Conservation (phyloP, 805 yeast genomes). For the Dipodascus geniculatus region DNA sequence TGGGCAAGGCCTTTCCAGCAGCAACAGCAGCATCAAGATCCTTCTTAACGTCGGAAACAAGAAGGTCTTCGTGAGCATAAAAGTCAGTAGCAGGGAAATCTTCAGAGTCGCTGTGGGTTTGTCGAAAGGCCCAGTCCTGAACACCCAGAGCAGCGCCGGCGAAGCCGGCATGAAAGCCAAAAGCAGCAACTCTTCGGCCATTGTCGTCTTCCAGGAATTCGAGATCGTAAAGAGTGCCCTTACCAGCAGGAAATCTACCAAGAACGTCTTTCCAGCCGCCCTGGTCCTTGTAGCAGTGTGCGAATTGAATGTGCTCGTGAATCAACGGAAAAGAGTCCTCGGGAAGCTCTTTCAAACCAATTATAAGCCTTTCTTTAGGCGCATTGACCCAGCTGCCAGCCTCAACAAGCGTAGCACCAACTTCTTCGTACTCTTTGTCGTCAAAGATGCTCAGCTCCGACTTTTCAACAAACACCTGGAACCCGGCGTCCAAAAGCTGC, state of each 20-base stretch:
- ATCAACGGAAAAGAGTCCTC: conserved; percentile 84
- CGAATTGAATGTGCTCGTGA: conserved; percentile 96
- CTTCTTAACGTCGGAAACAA: conserved; percentile 59
- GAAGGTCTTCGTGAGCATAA: conserved; percentile 64
- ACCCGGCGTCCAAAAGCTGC: conserved; percentile 75
- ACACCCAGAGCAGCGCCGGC: conserved; percentile 98
- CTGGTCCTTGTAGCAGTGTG: conserved; percentile 97
- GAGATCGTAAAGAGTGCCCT: conserved; percentile 82
- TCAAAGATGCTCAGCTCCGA: conserved; percentile 73
- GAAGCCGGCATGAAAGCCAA: conserved; percentile 99
- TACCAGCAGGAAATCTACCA: conserved; percentile 79
- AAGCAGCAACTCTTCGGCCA: conserved; percentile 98
- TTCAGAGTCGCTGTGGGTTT: conserved; percentile 43
- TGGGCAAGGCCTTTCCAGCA: conserved; percentile 55
- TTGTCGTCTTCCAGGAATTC: conserved; percentile 89
- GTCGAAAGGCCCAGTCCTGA: conserved; percentile 89
- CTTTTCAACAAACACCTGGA: conserved; percentile 79
- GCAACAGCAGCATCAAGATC: conserved; percentile 45
- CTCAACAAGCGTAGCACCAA: conserved; percentile 83
- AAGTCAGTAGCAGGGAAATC: conserved; percentile 74
- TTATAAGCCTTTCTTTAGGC: conserved; percentile 78
- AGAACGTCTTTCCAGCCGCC: conserved; percentile 94
- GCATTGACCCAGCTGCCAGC: conserved; percentile 90
- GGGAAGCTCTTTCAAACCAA: conserved; percentile 92
- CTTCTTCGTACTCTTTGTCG: conserved; percentile 58